Base-by-base conservation (phyloP, 148 eudicot species). In the Fallopia convolvulus region DNA sequence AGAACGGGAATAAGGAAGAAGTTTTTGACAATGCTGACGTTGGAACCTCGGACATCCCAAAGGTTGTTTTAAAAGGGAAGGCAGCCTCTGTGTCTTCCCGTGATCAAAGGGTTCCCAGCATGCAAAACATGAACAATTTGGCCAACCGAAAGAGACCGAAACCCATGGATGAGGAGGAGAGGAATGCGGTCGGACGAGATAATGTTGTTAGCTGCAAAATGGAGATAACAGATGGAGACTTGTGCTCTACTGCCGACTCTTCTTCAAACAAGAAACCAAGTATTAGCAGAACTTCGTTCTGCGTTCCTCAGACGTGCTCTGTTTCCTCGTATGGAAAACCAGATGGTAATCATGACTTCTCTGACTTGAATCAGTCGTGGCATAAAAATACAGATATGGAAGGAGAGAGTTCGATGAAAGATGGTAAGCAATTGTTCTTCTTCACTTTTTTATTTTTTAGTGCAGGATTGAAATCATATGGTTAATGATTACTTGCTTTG, bases 171-270 rank as follows among this genome's bases (percentile, higher is more conserved):
- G 84, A 81, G 21, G 92, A 84, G 30, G 85, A 82, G 70, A 42
- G 10, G 9, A 68, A 60, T 77, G 68, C n/a, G n/a, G 72, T 52
- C 41, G 73, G 48, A n/a, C 74, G 77, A 66, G 78, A 79, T 76
- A 81, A 84, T 78, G 42, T 41, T 76, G 61, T 48, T 32, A 77
- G 75, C 56, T 32, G 75, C 77, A 74, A 89, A 6, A 75, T 47
- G 8, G 83, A 78, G 74, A 49, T 72, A 15, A 55, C 77, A 48
- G 89, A 89, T 70, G 93, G 89, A 83, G 97, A 93, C 74, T 65
- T 86, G 87, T 83, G 86, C 81, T 92, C 99, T 3, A 92, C 99
- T 0, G 99, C 92, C 30, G 97, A 89, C 83, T 95, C 99, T 21
- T 84, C 91, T 32, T 80, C 91, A 2, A 83, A 81, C 12, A 92